Conservation (phyloP, 352 stramenopile genomes). For the Phytophthora europaea region DNA sequence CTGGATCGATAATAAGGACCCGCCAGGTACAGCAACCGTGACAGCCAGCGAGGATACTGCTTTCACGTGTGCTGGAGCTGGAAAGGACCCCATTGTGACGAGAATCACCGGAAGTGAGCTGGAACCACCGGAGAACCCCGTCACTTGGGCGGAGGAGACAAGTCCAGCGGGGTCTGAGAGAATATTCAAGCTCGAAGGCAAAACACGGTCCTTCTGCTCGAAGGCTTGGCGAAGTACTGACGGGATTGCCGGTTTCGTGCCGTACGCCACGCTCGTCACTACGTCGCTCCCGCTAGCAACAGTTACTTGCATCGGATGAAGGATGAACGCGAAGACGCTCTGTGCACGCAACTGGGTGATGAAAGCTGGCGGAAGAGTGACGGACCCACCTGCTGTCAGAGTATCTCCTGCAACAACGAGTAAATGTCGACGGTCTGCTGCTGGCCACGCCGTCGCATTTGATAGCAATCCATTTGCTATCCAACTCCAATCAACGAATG, state of each 20-base stretch:
- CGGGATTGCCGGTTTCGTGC: slow-evolving; percentile 26
- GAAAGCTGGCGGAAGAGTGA: slow-evolving; percentile 20
- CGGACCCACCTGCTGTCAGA: slow-evolving; percentile 15
- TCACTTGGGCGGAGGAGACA: slow-evolving; percentile 30
- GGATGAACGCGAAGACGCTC: slow-evolving; percentile 42
- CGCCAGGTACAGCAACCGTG: slow-evolving; percentile 42
- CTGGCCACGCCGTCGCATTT: slow-evolving; percentile 36
- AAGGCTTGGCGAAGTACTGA: slow-evolving; percentile 41
- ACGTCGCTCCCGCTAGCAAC: slow-evolving; percentile 24
- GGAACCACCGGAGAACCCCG: slow-evolving; percentile 32
- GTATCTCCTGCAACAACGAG: slow-evolving; percentile 30
- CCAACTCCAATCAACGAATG: slow-evolving; percentile 28
- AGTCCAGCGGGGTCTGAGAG: slow-evolving; percentile 35
- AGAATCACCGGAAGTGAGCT: slow-evolving; percentile 45
- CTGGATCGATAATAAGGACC: slow-evolving; percentile 32
- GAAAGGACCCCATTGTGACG: slow-evolving; percentile 30
- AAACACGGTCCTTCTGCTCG: slow-evolving; percentile 31
- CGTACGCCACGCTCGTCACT: slow-evolving; percentile 33
- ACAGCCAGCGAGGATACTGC: slow-evolving; percentile 15
- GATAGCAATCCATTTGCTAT: slow-evolving; percentile 19
- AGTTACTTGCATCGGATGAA: slow-evolving; percentile 26
- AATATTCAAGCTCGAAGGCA: slow-evolving; percentile 35
- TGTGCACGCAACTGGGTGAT: slow-evolving; percentile 28
- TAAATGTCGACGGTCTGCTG: slow-evolving; percentile 34
- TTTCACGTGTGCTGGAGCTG: slow-evolving; percentile 17